phyloP scores from a whole-genome alignment of 148 eudicot species.

The Camellia granthamiana region DNA sequence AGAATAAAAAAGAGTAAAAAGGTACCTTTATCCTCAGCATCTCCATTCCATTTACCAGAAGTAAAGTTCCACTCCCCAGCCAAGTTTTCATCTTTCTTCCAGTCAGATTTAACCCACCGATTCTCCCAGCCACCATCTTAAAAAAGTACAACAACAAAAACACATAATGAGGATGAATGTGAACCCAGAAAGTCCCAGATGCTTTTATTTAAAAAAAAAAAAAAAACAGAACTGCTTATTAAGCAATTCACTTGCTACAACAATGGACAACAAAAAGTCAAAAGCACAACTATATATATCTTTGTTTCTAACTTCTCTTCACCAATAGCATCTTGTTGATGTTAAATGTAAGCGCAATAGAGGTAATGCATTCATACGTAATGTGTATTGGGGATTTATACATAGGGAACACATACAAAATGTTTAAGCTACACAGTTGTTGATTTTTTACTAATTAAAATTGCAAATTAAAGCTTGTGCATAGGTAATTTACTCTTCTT shows the following conservation, averaged over 20 bases:
- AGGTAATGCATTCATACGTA: background rate
- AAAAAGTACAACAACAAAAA: slow-evolving; percentile 11
- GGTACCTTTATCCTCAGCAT: slow-evolving; percentile 77
- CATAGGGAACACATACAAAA: background rate
- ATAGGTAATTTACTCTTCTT: no score
- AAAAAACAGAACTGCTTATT: slow-evolving; percentile 42
- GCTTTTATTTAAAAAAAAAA: slow-evolving; percentile 28
- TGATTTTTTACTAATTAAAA: background rate
- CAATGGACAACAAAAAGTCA: background rate
- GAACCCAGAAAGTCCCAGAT: slow-evolving; percentile 27
- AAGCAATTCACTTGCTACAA: background rate
- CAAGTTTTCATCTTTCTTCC: slow-evolving; percentile 88
- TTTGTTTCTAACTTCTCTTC: background rate
- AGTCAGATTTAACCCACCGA: slow-evolving; percentile 92
- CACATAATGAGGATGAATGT: background rate
- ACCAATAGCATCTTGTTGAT: slow-evolving; percentile 3
- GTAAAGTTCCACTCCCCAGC: slow-evolving; percentile 99
- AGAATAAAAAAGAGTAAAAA: background rate
- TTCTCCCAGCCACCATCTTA: slow-evolving; percentile 79
- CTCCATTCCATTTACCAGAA: slow-evolving; percentile 94
- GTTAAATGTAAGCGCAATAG: background rate
- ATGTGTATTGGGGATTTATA: background rate
- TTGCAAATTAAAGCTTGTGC: no score
- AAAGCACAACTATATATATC: background rate
- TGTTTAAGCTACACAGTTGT: background rate